Evolutionary conservation across 306 rosid species (phyloP).

Genomic region (Pyrus bretschneideri): DNA sequence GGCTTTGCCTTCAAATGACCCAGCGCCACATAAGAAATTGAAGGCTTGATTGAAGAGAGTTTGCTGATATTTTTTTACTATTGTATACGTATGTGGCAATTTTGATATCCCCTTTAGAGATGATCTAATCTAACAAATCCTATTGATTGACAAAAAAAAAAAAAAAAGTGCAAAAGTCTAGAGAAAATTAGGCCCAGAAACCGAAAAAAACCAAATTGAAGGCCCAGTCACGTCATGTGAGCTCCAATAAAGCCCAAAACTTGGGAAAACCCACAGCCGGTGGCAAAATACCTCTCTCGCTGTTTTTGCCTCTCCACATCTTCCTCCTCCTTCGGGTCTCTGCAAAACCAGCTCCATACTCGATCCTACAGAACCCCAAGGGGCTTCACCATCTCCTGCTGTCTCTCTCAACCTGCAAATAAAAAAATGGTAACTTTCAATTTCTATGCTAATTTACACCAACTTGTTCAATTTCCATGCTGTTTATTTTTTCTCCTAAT

Average conservation of each 20-base stretch:
- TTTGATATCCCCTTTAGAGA: too few relatives aligned
- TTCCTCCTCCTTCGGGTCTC: neutral
- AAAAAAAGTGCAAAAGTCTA: fast-evolving
- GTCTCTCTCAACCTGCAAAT: neutral
- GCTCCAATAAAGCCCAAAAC: neutral
- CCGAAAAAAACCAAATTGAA: neutral
- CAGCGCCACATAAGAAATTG: too few relatives aligned
- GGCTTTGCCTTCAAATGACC: too few relatives aligned
- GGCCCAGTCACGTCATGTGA: neutral
- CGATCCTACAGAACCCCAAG: neutral
- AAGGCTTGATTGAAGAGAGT: too few relatives aligned
- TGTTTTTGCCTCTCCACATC: neutral
- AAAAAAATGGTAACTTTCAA: slow-evolving; percentile 3
- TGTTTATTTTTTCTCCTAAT: neutral
- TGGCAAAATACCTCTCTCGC: neutral
- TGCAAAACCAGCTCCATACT: neutral
- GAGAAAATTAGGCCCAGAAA: neutral
- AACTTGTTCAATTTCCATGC: neutral
- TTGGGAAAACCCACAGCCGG: neutral
- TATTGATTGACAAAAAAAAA: neutral
- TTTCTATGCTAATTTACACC: neutral
- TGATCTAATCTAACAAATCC: fast-evolving
- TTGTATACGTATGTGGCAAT: too few relatives aligned
- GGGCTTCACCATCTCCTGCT: neutral
- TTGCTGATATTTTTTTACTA: too few relatives aligned